These are phyloP conservation scores for Solanum sparsipilum DNA, from an alignment of 257 asterid genomes.

Conservation along the genomic window DNA sequence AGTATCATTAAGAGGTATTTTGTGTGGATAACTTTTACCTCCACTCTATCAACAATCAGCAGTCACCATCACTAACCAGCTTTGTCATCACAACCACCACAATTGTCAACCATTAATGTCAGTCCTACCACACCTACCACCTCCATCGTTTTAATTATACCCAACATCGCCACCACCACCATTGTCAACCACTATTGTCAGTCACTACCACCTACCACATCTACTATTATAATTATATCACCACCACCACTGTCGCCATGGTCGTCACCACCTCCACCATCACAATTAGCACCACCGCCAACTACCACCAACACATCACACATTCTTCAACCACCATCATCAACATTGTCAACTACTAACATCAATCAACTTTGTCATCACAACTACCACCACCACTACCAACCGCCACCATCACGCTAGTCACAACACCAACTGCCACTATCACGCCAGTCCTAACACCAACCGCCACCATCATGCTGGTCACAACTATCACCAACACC, in stretches of 20 bases:
- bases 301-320: neutral
- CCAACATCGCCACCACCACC: neutral
- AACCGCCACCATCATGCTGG: neutral
- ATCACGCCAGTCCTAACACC: neutral
- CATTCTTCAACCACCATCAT: neutral
- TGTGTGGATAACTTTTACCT: neutral
- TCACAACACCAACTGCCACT: neutral
- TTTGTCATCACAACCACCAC: neutral
- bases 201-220: neutral
- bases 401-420: neutral
- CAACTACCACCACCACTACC: neutral
- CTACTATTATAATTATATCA: neutral
- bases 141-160: neutral
- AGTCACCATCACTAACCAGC: neutral
- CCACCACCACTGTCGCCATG: neutral
- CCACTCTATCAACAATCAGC: neutral
- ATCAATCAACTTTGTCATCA: neutral
- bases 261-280: neutral
- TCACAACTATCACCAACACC: neutral
- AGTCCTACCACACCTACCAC: neutral
- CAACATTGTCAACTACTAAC: neutral
- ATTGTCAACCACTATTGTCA: neutral
- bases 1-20: neutral
- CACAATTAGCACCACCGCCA: neutral
- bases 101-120: neutral